Conservation (phyloP, 345 rosid species). For the Melaleuca quinquenervia region DNA sequence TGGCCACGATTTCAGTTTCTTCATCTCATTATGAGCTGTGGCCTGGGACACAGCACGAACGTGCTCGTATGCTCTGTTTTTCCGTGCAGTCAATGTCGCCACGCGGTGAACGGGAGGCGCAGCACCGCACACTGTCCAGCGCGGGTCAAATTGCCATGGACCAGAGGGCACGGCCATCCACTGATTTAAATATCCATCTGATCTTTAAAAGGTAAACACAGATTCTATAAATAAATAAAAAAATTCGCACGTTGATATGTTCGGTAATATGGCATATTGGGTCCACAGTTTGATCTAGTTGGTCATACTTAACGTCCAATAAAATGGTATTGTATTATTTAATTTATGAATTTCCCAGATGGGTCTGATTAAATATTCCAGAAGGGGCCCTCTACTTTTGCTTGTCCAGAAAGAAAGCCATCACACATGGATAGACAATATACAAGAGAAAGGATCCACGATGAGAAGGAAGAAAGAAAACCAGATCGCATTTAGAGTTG, state of each 20-base stretch:
- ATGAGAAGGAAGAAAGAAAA: not conserved
- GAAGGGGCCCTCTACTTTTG: not conserved
- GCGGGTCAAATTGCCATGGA: not conserved
- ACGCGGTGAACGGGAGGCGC: not conserved
- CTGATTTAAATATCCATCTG: too few species aligned
- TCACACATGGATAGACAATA: not conserved
- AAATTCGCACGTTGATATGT: too few species aligned
- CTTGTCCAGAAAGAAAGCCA: not conserved
- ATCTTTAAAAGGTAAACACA: too few species aligned
- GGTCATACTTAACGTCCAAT: not conserved
- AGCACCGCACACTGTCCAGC: not conserved
- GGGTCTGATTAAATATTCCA: not conserved
- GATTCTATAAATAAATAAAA: too few species aligned
- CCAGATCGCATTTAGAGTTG: not conserved
- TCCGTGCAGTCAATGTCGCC: not conserved
- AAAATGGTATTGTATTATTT: not conserved
- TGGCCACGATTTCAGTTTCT: not conserved
- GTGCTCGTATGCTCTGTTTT: not conserved
- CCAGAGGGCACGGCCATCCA: not conserved
- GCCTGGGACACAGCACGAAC: not conserved
- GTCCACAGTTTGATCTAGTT: not conserved
- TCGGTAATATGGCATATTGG: too few species aligned
- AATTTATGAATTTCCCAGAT: not conserved
- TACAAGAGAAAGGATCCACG: not conserved
- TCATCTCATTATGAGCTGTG: not conserved